Evolutionary conservation across 2,329 filamentous ascomycete genomes (phyloP).

Genomic region (Fusarium sterilihyphosum): DNA sequence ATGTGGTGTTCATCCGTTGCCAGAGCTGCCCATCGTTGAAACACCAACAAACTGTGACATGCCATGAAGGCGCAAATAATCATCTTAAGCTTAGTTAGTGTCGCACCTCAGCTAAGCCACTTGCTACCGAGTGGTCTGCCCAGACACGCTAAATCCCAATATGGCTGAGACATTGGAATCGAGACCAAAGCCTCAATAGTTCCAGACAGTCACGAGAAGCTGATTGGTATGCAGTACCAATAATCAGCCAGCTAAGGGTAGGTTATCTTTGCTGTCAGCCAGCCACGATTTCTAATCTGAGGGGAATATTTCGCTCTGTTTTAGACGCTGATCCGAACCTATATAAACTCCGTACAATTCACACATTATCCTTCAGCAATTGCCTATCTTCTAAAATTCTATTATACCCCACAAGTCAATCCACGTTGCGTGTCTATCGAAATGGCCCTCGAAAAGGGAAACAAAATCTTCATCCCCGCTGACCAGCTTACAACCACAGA

Average conservation of each 20-base stretch:
- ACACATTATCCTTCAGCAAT: too few species aligned
- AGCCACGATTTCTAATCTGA: too few species aligned
- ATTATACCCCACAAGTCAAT: too few species aligned
- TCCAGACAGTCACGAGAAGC: too few species aligned
- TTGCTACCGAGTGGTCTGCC: accelerated
- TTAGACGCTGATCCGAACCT: too few species aligned
- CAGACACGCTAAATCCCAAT: not conserved
- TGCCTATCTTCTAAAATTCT: accelerated
- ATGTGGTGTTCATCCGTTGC: not conserved
- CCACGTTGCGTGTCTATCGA: accelerated
- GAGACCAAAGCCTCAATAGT: not conserved
- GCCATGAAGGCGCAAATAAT: not conserved
- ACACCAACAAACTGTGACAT: not conserved
- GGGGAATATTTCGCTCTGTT: too few species aligned
- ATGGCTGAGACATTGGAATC: not conserved
- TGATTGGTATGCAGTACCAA: too few species aligned
- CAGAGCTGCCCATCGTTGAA: not conserved
- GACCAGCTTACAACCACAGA: too few species aligned
- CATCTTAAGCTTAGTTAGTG: not conserved
- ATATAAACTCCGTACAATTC: too few species aligned
- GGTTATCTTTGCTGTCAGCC: accelerated
- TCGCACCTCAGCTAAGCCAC: not conserved
- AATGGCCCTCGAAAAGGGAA: too few species aligned
- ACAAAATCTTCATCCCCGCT: too few species aligned
- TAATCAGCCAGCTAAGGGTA: accelerated